Evolutionary conservation across 139 green algal genomes (phyloP), one percentile per base, ranked within the genome.

Genomic region (Coelastrella sp.): DNA sequence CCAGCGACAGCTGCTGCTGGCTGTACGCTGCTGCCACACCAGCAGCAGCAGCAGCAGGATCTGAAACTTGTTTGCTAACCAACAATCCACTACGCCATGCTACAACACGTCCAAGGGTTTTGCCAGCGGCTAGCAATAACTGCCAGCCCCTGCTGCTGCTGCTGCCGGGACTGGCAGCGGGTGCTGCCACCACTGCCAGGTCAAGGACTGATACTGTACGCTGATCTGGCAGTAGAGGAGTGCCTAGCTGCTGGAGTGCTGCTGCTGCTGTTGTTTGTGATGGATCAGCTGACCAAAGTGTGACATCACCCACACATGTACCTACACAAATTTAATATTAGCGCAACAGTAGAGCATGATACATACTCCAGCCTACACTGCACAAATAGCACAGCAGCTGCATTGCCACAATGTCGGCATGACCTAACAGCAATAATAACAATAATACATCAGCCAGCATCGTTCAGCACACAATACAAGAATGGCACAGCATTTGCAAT

Each of bases 81-180:
- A 83, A 5, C 7, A 20, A 20, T 58, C n/a, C 78, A 22, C 87
- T 91, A 13, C 65, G 61, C 87, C 87, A 91, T 1, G 86, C 64
- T 57, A 78, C 32, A 2, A 91, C 76, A 11, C 58, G 47, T 11
- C 87, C 87, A 0, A 91, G 64, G 14, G 77, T 78, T 80, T 91
- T 91, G 3, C 78, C 87, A n/a, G 87, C 87, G 47, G 77, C 87
- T 11, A 91, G 64, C 65, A 91, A 66, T 65, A 91, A 78, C 54
- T 87, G 78, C 87, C 87, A 86, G 64, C 56, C 58, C 20, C 73
- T 66, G 73, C 85, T 89, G 73, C 85, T 73, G 73, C 73, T 89
- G 85, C 85, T 81, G 64, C 83, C 54, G 74, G 60, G n/a, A 64
- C 13, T 58, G 80, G 84, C 84, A 58, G 83, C 83, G n/a, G 83